Evolutionary conservation across 2,329 filamentous ascomycete species (phyloP), one percentile per base, ranked within the genome.

Genomic region (Neurospora crassa): DNA sequence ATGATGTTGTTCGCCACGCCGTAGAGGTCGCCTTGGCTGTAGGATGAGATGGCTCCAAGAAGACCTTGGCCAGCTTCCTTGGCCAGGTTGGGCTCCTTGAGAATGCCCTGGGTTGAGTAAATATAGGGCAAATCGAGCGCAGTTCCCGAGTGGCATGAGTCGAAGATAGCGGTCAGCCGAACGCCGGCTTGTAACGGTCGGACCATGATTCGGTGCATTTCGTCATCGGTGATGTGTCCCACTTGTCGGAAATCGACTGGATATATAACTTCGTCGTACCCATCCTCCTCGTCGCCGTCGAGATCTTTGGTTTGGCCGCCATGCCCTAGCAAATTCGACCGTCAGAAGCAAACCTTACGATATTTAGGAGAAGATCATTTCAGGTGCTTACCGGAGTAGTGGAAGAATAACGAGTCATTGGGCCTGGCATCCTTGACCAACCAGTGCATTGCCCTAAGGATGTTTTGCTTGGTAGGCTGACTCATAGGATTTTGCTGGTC

Each of bases 401-500:
- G 95, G 84, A 98, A 97, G 83, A 98, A 98, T 7, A 98, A 86
- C 5, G 95, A 97, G 79, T 98, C 95, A 79, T 97, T 97, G 0
- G 94, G 92, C 71, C 88, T 88, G 5, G 95, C 94, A 78, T 97
- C 94, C 82, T 97, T 97, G 71, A 97, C 93, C 24, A 98, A 84
- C 95, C 95, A 98, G 80, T 97, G 94, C 95, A 98, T 98, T 40
- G 95, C 95, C 70, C 95, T 89, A 45, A 98, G 82, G 71, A 98
- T 97, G 79, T 98, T 98, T 76, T 93, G 92, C 81, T 97, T 97
- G 5, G 94, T 97, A 10, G 95, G 95, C 82, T 97, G 93, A 82
- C 93, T 97, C 92, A 97, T 97, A 37, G 93, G 93, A 77, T 97
- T 97, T 80, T 97, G 93, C 83, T 97, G 94, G 79, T 98, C 95